A percentile compares a stretch with the other conserved stretches of the same genome.
These are phyloP conservation scores for Nicotiana attenuata DNA, from an alignment of 257 asterid species.

Conservation along the genomic window DNA sequence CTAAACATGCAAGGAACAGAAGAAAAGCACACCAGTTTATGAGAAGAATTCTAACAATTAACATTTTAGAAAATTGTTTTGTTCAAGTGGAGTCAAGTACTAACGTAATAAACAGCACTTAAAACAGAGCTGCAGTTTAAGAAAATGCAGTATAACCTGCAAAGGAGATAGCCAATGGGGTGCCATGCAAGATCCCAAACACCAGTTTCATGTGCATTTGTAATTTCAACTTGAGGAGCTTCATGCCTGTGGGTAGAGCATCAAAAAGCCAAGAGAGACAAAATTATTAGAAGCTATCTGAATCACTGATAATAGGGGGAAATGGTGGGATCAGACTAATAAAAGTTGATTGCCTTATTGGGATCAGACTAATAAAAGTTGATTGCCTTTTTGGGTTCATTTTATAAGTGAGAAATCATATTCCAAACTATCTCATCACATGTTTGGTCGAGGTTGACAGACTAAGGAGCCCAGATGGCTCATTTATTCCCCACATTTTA, in stretches of 20 bases:
- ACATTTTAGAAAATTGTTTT: background rate
- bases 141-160: slow-evolving; percentile 53
- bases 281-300: background rate
- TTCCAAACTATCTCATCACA: background rate
- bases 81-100: background rate
- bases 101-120: background rate
- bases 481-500: background rate
- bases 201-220: slow-evolving; percentile 90
- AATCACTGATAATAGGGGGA: background rate
- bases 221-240: slow-evolving; percentile 87
- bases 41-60: slow-evolving; percentile 1
- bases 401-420: background rate
- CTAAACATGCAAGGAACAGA: background rate
- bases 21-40: background rate
- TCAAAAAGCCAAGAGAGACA: slow-evolving; percentile 15
- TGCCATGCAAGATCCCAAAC: slow-evolving; percentile 99
- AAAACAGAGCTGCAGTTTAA: background rate
- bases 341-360: background rate
- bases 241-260: slow-evolving; percentile 68
- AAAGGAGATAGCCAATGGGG: slow-evolving; percentile 91
- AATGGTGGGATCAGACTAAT: background rate
- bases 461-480: background rate
- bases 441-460: background rate
- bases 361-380: background rate
- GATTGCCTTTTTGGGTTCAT: background rate